Conservation (phyloP, 345 rosid genomes). For the Ailanthus altissimus region DNA sequence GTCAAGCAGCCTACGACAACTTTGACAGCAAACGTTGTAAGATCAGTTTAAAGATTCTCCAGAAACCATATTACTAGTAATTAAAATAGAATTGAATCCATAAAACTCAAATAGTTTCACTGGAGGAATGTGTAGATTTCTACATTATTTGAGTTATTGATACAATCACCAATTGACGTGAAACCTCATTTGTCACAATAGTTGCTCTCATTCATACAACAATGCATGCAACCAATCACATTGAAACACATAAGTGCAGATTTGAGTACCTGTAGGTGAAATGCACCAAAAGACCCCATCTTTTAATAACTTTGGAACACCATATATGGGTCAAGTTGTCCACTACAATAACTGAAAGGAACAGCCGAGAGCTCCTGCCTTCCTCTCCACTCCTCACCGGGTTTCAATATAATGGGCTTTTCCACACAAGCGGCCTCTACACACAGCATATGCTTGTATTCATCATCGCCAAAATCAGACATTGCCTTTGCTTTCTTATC, state of each 20-base stretch:
- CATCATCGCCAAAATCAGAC: constrained; percentile 58
- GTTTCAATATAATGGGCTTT: constrained; percentile 55
- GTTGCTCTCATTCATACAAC: not conserved
- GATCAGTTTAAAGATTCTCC: not conserved
- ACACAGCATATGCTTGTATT: constrained; percentile 61
- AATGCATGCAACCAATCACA: not conserved
- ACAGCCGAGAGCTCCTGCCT: constrained; percentile 53
- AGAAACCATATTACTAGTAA: too few species aligned
- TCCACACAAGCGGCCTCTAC: constrained; percentile 65
- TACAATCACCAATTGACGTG: not conserved
- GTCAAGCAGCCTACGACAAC: not conserved
- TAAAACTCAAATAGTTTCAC: not conserved
- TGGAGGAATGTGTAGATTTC: not conserved
- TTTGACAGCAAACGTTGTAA: too few species aligned
- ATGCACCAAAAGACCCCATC: constrained; percentile 15
- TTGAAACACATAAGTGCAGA: not conserved
- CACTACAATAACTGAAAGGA: constrained; percentile 66
- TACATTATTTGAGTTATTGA: not conserved
- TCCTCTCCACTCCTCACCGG: constrained; percentile 71
- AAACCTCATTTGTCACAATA: not conserved
- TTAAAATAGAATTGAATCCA: not conserved
- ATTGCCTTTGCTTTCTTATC: constrained; percentile 59
- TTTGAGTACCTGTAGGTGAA: constrained; percentile 30
- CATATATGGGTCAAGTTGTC: constrained; percentile 54
- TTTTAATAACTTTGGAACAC: constrained; percentile 33